A percentile compares a stretch with the other conserved stretches of the same genome.
These are phyloP conservation scores for Abrus precatorius DNA, from an alignment of 306 rosid species.

Conservation along the genomic window DNA sequence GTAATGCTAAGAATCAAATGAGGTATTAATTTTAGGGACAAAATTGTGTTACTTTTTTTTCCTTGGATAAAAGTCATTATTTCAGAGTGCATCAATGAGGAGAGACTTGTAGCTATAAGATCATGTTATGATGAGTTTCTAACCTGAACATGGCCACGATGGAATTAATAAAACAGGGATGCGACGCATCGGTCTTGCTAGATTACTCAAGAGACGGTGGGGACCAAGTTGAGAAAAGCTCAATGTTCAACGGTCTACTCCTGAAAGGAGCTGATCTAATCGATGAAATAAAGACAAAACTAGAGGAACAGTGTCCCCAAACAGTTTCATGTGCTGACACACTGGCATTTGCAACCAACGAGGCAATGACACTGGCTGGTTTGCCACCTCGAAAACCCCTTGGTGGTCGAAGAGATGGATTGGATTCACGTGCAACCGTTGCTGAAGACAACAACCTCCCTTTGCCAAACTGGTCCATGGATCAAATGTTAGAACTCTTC, in stretches of 20 bases:
- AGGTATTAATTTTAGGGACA: too few species aligned
- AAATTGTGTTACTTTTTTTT: too few species aligned
- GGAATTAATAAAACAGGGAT: conserved; percentile 61
- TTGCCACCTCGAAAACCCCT: conserved; percentile 34
- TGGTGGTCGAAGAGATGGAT: conserved; percentile 66
- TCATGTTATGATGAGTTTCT: not conserved
- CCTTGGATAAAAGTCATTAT: too few species aligned
- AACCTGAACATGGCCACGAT: not conserved
- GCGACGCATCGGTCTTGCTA: conserved; percentile 80
- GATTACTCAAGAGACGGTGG: conserved; percentile 50
- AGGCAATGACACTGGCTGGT: conserved; percentile 50
- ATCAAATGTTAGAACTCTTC: conserved; percentile 45
- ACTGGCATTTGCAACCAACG: conserved; percentile 58
- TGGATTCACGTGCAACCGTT: conserved; percentile 52
- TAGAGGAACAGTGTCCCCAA: conserved; percentile 64
- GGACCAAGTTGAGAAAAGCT: conserved; percentile 60
- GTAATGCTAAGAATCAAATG: too few species aligned
- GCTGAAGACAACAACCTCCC: conserved; percentile 53
- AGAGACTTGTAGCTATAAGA: too few species aligned
- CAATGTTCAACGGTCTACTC: conserved; percentile 52
- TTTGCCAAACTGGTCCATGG: conserved; percentile 31
- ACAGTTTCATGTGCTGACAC: conserved; percentile 79
- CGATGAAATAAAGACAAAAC: conserved; percentile 63
- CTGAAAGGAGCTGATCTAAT: conserved; percentile 61
- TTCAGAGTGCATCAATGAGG: too few species aligned